Base-by-base conservation (phyloP, 2,329 filamentous ascomycete genomes). In the Clarireedia hainanense region DNA sequence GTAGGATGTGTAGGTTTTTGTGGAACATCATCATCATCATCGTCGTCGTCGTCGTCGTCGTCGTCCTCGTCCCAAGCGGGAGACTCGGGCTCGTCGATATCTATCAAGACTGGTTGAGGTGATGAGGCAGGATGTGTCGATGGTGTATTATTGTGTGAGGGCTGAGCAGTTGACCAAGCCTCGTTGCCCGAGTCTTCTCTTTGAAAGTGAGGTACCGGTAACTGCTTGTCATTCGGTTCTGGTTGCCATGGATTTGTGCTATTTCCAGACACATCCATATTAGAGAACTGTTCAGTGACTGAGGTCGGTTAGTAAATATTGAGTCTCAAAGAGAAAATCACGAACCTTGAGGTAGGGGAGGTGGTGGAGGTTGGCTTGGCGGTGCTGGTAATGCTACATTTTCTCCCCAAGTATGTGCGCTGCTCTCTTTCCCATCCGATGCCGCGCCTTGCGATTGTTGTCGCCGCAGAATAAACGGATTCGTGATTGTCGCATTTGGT, bases 171-270 rank as follows among this genome's bases (percentile, higher is more conserved):
- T 42, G 63, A 60, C 67, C 67, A 69, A 27, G 61, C 64, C 54
- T 62, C 58, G 49, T 65, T 64, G 37, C 63, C 63, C 1, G 63
- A 67, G 48, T 67, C 65, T 56, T 67, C 54, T 36, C 50, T 47
- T 27, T 50, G 47, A 36, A 50, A 47, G 43, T 53, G 56, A 12
- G 65, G 27, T 5, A 57, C 56, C 26, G 63, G 60, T 50, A 62
- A 56, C 42, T 59, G 50, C 50, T 64, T 60, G 17, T 59, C 56
- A 34, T 63, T 55, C 15, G 61, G 47, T 34, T 58, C 58, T 26
- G 67, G 63, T 47, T 68, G 64, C 67, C 67, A 69, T 40, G 67
- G 67, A 58, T 69, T 69, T 37, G 64, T 60, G 26, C 43, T 64
- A 24, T 63, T 57, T 43, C 65, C 63, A 15, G 58, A 59, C 9